Conservation (phyloP, 495 filamentous ascomycete species). For the Podospora sp. region DNA sequence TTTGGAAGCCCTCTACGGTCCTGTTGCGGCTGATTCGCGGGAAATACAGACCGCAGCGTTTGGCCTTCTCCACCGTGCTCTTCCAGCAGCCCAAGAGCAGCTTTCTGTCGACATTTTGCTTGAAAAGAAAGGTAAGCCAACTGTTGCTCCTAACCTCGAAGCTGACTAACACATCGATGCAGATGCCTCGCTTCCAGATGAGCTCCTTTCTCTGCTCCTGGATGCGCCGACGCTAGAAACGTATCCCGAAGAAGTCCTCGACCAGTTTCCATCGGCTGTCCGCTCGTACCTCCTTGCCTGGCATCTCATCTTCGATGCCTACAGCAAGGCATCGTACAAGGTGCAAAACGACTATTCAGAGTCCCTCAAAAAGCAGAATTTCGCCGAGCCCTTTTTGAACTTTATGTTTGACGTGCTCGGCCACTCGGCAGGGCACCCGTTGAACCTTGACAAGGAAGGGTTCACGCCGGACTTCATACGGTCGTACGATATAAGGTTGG, state of each 20-base stretch:
- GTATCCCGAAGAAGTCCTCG: slow-evolving; percentile 49
- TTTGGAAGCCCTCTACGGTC: slow-evolving; percentile 62
- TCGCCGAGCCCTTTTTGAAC: slow-evolving; percentile 67
- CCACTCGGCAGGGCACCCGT: slow-evolving; percentile 64
- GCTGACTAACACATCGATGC: slow-evolving; percentile 18
- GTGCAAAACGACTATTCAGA: slow-evolving; percentile 77
- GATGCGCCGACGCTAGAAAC: slow-evolving; percentile 50
- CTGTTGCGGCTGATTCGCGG: slow-evolving; percentile 74
- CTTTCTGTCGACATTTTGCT: slow-evolving; percentile 79
- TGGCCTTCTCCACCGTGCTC: slow-evolving; percentile 71
- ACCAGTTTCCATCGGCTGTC: slow-evolving; percentile 54
- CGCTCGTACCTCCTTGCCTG: slow-evolving; percentile 88
- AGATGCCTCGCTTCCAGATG: slow-evolving; percentile 66
- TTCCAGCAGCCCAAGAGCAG: slow-evolving; percentile 78
- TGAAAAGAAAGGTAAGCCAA: slow-evolving; percentile 60
- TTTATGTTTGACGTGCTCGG: slow-evolving; percentile 84
- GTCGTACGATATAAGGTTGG: slow-evolving; percentile 61
- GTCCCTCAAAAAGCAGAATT: slow-evolving; percentile 72
- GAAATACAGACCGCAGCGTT: slow-evolving; percentile 80
- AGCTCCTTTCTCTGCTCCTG: slow-evolving; percentile 68
- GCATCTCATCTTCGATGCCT: slow-evolving; percentile 88
- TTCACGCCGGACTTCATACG: slow-evolving; percentile 64
- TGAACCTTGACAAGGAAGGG: slow-evolving; percentile 53
- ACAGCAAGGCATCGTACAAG: slow-evolving; percentile 74
- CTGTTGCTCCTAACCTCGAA: no score